Evolutionary conservation across 208 protist genomes (phyloP).

Genomic region (Leptomonas seymouri): DNA sequence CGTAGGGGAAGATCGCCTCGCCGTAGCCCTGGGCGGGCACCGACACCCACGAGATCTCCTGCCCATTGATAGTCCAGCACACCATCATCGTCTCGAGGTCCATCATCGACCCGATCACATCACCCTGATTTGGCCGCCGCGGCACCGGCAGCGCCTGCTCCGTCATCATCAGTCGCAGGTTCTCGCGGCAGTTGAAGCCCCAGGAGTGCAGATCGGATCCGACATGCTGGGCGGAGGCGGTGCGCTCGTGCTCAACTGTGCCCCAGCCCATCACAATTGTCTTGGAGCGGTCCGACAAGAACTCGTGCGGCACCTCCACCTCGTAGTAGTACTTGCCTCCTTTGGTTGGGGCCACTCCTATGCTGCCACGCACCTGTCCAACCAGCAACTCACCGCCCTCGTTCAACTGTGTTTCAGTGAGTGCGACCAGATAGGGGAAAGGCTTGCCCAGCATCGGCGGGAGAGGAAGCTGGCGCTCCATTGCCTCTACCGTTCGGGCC

Average conservation of each 20-base stretch:
- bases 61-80: slow-evolving; percentile 89
- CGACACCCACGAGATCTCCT: slow-evolving; percentile 76
- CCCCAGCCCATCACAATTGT: slow-evolving; percentile 89
- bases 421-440: slow-evolving; percentile 73
- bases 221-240: slow-evolving; percentile 80
- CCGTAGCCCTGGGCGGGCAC: slow-evolving; percentile 72
- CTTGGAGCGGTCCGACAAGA: slow-evolving; percentile 35
- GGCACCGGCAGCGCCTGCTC: slow-evolving; percentile 66
- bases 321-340: slow-evolving; percentile 85
- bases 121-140: slow-evolving; percentile 50
- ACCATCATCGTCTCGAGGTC: slow-evolving; percentile 85
- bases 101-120: slow-evolving; percentile 84
- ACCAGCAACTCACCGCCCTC: slow-evolving; percentile 76
- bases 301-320: slow-evolving; percentile 67
- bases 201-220: slow-evolving; percentile 89
- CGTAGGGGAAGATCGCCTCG: slow-evolving; percentile 88
- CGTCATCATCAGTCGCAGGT: slow-evolving; percentile 68
- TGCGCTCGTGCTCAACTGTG: slow-evolving; percentile 85
- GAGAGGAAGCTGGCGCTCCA: slow-evolving; percentile 53
- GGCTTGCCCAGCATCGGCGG: slow-evolving; percentile 50
- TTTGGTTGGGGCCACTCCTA: slow-evolving; percentile 59
- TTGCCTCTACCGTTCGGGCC: slow-evolving; percentile 53
- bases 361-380: slow-evolving; percentile 86
- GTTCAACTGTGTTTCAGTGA: slow-evolving; percentile 72
- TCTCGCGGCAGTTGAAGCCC: slow-evolving; percentile 88